phyloP scores from a whole-genome alignment of 75 land plant species.

The Picea glauca region DNA sequence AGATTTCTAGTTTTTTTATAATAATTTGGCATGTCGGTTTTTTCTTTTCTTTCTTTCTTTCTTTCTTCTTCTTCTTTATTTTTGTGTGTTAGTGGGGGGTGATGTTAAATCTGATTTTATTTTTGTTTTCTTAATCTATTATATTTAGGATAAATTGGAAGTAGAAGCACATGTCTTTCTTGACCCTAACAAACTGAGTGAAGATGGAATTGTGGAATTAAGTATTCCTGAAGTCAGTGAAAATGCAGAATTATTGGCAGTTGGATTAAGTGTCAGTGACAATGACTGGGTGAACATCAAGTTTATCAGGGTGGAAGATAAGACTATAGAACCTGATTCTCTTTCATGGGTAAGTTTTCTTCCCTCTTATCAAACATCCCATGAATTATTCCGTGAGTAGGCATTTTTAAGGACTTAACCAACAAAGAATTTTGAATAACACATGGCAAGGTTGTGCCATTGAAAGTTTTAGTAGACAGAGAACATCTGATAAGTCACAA shows the following conservation, averaged over 20 bases:
- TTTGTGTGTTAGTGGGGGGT: background rate
- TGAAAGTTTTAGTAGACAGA: background rate
- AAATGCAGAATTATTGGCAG: constrained; percentile 82
- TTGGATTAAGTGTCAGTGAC: constrained; percentile 86
- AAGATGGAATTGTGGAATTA: constrained; percentile 87
- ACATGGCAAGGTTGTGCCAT: background rate
- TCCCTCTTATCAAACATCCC: too few species aligned
- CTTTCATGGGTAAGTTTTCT: constrained; percentile 70
- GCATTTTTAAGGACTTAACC: too few species aligned
- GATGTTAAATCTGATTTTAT: background rate
- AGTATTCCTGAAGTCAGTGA: constrained; percentile 46
- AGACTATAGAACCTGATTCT: constrained; percentile 50
- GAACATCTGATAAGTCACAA: background rate
- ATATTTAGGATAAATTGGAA: too few species aligned
- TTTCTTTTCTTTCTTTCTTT: background rate
- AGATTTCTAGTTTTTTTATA: background rate
- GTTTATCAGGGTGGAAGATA: constrained; percentile 76
- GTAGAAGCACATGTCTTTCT: constrained; percentile 3
- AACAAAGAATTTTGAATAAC: too few species aligned
- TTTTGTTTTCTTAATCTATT: background rate
- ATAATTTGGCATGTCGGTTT: background rate
- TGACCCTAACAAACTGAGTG: constrained; percentile 54
- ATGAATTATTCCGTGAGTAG: too few species aligned
- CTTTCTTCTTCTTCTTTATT: background rate
- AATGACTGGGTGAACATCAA: constrained; percentile 97